Evolutionary conservation across 441 rosid genomes (phyloP), one percentile per base, ranked within the genome.

Genomic region (Euphorbia celastroides): DNA sequence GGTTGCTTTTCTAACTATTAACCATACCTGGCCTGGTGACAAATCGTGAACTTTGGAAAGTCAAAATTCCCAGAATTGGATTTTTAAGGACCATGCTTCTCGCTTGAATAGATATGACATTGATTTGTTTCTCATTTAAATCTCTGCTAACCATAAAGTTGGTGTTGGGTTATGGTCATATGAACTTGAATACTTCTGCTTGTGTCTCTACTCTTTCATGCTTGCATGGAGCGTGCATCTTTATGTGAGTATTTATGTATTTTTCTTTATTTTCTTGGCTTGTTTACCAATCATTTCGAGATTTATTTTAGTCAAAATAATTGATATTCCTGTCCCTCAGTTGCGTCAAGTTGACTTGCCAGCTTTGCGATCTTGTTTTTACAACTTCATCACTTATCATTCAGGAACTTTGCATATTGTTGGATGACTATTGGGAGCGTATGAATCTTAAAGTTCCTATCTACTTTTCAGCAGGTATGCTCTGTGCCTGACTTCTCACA

Each of bases 351-450:
- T 28, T 46, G 25, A 19, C 46, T 25, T 20, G 22, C 44, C 14
- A 2, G 31, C n/a, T 23, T 19, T 0, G 23, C 27, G 51, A 22
- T 38, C 31, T 36, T 60, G 50, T 60, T 50, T n/a, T 51, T 19
- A 63, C 36, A 13, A 32, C 60, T 62, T 26, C 60, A 60, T 64
- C 4, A 46, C 59, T 68, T 48, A 54, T 60, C 62, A 51, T 70
- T 52, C 61, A 93, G 98, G 99, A 94, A 74, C 88, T 92, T 31
- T 89, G 98, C 71, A 84, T 92, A 79, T 74, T 94, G 79, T 82
- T 94, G 75, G 98, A 94, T 72, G 96, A 94, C 75, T 94, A 89
- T 80, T 92, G 99, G 98, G 98, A 91, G 74, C 93, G 96, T 68
- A 82, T 92, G 97, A 92, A 87, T 78, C 76, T 94, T 68, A 84